These are phyloP conservation scores for Apiotrichum laibachii DNA, from an alignment of 1,284 basidiomycete species.

Conservation along the genomic window DNA sequence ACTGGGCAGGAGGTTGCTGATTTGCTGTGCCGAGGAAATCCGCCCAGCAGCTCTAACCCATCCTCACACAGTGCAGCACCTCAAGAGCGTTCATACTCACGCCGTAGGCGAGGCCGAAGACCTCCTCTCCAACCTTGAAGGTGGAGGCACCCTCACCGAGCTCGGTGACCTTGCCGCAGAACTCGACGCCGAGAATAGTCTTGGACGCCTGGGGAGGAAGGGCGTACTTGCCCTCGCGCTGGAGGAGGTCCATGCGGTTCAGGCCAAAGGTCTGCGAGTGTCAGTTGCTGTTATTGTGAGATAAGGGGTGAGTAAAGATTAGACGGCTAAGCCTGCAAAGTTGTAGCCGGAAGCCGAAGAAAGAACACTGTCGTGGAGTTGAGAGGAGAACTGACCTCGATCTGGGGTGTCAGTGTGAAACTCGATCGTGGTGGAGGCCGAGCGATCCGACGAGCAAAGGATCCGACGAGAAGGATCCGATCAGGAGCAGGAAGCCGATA, in stretches of 20 bases:
- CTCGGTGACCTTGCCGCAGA: constrained; percentile 69
- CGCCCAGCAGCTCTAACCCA: not conserved
- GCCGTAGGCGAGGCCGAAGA: constrained; percentile 73
- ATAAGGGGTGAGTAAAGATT: not conserved
- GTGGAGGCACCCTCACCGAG: constrained; percentile 58
- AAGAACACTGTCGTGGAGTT: too few species aligned
- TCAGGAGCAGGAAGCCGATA: too few species aligned
- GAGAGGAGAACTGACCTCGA: constrained; percentile 26
- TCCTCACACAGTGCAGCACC: not conserved
- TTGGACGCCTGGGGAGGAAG: constrained; percentile 70
- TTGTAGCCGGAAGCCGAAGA: too few species aligned
- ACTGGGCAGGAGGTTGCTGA: too few species aligned
- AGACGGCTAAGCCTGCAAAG: too few species aligned
- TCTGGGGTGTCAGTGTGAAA: constrained; percentile 20
- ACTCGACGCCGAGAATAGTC: constrained; percentile 84
- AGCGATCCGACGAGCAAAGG: too few species aligned
- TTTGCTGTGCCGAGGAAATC: too few species aligned
- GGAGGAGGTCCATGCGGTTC: constrained; percentile 82
- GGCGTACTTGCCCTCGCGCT: constrained; percentile 72
- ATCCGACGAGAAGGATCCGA: too few species aligned
- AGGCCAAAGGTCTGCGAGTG: constrained; percentile 66
- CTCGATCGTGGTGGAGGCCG: too few species aligned
- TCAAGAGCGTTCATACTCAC: constrained; percentile 53
- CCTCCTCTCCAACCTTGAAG: constrained; percentile 77
- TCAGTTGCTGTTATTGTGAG: too few species aligned